Conservation (phyloP, 2,329 filamentous ascomycete species). For the Chaetomium globosum region DNA sequence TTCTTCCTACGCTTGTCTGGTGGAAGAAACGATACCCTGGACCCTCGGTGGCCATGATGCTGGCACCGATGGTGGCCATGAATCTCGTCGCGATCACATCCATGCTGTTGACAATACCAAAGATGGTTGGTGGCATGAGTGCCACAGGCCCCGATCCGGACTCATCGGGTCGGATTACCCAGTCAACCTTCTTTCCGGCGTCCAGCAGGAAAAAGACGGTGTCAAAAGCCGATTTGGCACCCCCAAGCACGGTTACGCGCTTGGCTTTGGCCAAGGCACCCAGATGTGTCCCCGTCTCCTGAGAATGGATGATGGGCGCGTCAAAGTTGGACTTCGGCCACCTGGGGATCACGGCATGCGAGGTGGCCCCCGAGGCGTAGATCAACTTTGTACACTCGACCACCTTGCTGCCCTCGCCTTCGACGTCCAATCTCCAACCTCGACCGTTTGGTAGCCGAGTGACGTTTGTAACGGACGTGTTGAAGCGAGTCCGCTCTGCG, state of each 20-base stretch:
- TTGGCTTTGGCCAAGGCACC: neutral
- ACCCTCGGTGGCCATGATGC: neutral
- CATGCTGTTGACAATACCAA: conserved; percentile 5
- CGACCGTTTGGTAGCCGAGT: neutral
- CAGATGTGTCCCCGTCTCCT: neutral
- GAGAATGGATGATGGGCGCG: conserved; percentile 4
- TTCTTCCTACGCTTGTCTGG: neutral
- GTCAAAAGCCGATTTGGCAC: neutral
- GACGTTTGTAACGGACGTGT: neutral
- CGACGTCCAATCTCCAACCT: neutral
- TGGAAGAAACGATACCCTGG: conserved; percentile 4
- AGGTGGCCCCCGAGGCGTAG: conserved; percentile 4
- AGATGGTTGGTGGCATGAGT: neutral
- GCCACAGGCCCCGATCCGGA: conserved; percentile 1
- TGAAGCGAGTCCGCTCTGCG: neutral
- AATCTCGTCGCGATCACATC: neutral
- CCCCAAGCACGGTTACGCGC: neutral
- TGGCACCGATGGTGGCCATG: neutral
- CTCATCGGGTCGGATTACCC: conserved; percentile 1
- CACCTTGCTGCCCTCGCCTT: neutral
- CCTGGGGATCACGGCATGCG: neutral
- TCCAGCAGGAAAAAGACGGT: conserved; percentile 2
- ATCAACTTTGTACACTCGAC: conserved; percentile 1
- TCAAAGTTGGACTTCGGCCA: conserved; percentile 6
- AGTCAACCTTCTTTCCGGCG: neutral